Evolutionary conservation across 1,139 yeast species (phyloP).

Genomic region (Lodderomyces elongisporus): DNA sequence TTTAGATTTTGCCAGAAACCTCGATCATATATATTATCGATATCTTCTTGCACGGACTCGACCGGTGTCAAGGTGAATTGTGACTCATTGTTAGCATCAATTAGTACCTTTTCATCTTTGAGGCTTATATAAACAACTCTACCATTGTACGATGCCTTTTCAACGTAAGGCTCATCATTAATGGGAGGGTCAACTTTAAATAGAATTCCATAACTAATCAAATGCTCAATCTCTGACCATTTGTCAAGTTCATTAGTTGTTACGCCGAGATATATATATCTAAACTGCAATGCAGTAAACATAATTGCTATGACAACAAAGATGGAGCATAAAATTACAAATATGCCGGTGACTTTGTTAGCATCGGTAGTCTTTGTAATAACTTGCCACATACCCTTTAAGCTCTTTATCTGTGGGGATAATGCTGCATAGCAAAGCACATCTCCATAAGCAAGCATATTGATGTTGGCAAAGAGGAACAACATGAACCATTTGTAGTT

Average conservation of each 20-base stretch:
- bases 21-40: slow-evolving; percentile 62
- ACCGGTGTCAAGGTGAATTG: slow-evolving; percentile 23
- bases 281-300: slow-evolving; percentile 59
- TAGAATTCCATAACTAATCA: slow-evolving; percentile 39
- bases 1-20: slow-evolving; percentile 53
- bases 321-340: slow-evolving; percentile 48
- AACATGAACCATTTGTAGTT: slow-evolving; percentile 69
- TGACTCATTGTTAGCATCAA: slow-evolving; percentile 10
- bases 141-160: slow-evolving; percentile 12
- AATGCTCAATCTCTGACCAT: slow-evolving; percentile 70
- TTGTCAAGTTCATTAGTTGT: slow-evolving; percentile 88
- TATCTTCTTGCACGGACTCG: slow-evolving; percentile 34
- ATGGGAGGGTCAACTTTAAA: slow-evolving; percentile 16
- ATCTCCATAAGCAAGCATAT: slow-evolving; percentile 61
- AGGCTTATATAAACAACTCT: slow-evolving; percentile 25
- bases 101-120: slow-evolving; percentile 19
- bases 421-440: slow-evolving; percentile 32
- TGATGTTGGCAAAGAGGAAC: slow-evolving; percentile 53
- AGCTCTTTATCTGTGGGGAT: slow-evolving; percentile 7
- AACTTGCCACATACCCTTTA: slow-evolving; percentile 18
- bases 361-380: slow-evolving; percentile 25
- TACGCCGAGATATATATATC: slow-evolving; percentile 68
- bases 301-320: slow-evolving; percentile 50
- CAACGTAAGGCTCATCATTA: slow-evolving; percentile 14
- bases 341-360: slow-evolving; percentile 46